Evolutionary conservation across 176 grass and related monocot genomes (phyloP).

Genomic region (Elymus sibiricus): DNA sequence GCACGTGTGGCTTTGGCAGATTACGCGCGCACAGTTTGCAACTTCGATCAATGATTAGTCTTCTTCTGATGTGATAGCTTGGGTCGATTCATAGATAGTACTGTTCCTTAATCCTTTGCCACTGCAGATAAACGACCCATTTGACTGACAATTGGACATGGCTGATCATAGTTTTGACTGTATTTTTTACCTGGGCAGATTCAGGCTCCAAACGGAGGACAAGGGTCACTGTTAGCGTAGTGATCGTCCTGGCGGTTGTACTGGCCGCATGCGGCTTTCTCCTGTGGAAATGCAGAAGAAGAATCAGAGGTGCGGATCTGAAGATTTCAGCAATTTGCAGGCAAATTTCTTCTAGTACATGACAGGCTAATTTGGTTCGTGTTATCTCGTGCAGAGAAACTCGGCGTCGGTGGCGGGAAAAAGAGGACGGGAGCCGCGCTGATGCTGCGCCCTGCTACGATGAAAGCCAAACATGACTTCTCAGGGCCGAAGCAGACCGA

Average conservation of each 20-base stretch:
- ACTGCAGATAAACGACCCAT: not conserved
- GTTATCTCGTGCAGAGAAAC: slow-evolving; percentile 1
- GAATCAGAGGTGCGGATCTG: slow-evolving; percentile 36
- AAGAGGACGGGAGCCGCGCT: not conserved
- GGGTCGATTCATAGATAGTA: not conserved
- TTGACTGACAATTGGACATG: not conserved
- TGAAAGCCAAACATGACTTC: slow-evolving; percentile 21
- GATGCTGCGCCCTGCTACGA: not conserved
- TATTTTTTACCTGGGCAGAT: not conserved
- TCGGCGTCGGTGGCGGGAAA: slow-evolving; percentile 9
- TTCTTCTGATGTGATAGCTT: not conserved
- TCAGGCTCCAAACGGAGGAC: slow-evolving; percentile 10
- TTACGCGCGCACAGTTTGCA: not conserved
- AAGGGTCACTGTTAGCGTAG: not conserved
- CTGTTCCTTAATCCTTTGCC: not conserved
- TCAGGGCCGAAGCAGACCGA: slow-evolving; percentile 36
- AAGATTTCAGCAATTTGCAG: not conserved
- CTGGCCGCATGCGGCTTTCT: slow-evolving; percentile 34
- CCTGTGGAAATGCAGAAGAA: slow-evolving; percentile 41
- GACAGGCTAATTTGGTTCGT: not conserved
- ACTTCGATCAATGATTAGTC: not conserved
- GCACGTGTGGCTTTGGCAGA: not conserved
- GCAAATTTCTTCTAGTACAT: not conserved
- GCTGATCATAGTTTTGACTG: not conserved
- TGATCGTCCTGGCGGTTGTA: slow-evolving; percentile 1